phyloP scores from a whole-genome alignment of 148 eudicot species.

The Rhododendron ovatum region DNA sequence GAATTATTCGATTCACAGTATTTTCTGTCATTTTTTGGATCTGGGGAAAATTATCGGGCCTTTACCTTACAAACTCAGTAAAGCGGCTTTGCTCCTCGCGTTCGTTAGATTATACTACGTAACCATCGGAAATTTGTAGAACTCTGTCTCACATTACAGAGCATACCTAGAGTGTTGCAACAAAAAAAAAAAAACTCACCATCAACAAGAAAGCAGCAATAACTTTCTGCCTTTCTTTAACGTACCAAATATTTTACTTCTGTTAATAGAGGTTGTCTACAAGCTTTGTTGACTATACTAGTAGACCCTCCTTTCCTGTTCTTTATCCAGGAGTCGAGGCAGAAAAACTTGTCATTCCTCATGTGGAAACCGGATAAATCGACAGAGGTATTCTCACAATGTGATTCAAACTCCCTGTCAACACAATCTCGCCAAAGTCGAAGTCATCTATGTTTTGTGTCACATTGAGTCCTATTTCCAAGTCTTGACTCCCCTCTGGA shows the following conservation, averaged over 20 bases:
- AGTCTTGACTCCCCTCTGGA: slow-evolving; percentile 42
- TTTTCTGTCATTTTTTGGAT: background rate
- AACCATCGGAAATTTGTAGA: background rate
- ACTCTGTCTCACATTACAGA: background rate
- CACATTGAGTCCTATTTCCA: slow-evolving; percentile 56
- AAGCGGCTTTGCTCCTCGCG: background rate
- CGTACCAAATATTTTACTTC: background rate
- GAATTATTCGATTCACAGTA: background rate
- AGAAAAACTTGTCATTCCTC: background rate
- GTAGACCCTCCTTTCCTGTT: background rate
- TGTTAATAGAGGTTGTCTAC: background rate
- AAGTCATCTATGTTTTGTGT: slow-evolving; percentile 40
- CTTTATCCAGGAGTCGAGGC: background rate
- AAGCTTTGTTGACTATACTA: background rate
- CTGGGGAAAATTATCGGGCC: background rate
- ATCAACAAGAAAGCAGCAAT: background rate
- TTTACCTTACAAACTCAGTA: background rate
- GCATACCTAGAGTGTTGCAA: background rate
- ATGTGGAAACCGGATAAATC: slow-evolving; percentile 43
- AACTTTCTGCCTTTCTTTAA: background rate
- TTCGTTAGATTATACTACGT: background rate
- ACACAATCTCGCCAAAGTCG: slow-evolving; percentile 74
- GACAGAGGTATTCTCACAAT: slow-evolving; percentile 73
- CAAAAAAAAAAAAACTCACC: background rate
- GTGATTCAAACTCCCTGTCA: slow-evolving; percentile 77